These are phyloP conservation scores for Phaeotremella fagi DNA, from an alignment of 768 basidiomycete species.

Conservation along the genomic window DNA sequence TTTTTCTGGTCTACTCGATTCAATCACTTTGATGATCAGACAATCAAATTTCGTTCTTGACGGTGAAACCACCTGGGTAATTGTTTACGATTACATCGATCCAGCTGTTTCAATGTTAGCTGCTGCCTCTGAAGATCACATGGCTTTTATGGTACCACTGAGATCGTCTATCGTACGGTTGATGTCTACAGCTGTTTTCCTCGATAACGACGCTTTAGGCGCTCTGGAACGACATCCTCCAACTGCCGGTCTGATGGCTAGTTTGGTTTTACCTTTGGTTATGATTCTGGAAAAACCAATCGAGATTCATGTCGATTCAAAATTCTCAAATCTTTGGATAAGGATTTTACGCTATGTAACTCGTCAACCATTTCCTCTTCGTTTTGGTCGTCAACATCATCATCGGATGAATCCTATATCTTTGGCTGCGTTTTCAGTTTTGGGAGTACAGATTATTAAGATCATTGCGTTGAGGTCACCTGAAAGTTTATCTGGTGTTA, in stretches of 20 bases:
- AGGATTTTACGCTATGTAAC: conserved; percentile 17
- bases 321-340: conserved; percentile 20
- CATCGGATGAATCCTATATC: neutral
- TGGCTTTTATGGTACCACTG: conserved; percentile 17
- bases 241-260: conserved; percentile 13
- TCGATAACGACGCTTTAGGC: conserved; percentile 21
- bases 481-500: conserved; percentile 17
- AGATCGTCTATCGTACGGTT: conserved; percentile 18
- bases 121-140: conserved; percentile 12
- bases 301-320: conserved; percentile 13
- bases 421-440: conserved; percentile 6
- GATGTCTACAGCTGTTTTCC: conserved; percentile 18
- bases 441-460: conserved; percentile 35
- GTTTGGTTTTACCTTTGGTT: conserved; percentile 17
- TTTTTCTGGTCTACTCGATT: conserved; percentile 31
- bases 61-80: conserved; percentile 12
- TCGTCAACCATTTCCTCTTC: too few relatives aligned
- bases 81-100: conserved; percentile 25
- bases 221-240: conserved; percentile 13
- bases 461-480: conserved; percentile 27
- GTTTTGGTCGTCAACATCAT: neutral
- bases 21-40: conserved; percentile 21
- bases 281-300: conserved; percentile 8
- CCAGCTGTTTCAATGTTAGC: conserved; percentile 22
- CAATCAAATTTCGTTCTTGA: conserved; percentile 13